phyloP scores from a whole-genome alignment of 2,329 filamentous ascomycete species.

The Colletotrichum sp. region DNA sequence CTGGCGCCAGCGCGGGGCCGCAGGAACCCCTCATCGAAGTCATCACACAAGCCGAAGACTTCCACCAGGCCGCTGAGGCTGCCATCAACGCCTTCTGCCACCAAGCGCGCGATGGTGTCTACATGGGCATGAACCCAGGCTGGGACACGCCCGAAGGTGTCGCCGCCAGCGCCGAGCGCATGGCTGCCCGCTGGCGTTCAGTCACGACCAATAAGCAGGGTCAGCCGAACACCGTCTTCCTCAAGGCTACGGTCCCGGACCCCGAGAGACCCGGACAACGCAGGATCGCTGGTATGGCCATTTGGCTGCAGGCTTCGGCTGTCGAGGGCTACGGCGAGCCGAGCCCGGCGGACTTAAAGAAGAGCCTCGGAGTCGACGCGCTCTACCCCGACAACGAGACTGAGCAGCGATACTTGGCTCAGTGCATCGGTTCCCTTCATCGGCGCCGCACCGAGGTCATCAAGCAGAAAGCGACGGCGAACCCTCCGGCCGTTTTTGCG shows the following conservation, averaged over 20 bases:
- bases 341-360: conserved; percentile 36
- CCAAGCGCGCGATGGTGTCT: conserved; percentile 56
- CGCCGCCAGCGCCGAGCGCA: conserved; percentile 35
- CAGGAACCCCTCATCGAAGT: conserved; percentile 26
- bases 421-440: conserved; percentile 49
- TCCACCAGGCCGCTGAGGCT: conserved; percentile 29
- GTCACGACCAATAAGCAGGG: conserved; percentile 46
- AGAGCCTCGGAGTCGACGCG: conserved; percentile 33
- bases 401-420: conserved; percentile 51
- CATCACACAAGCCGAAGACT: conserved; percentile 31
- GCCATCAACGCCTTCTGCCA: conserved; percentile 47
- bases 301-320: conserved; percentile 59
- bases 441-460: conserved; percentile 46
- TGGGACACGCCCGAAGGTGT: conserved; percentile 58
- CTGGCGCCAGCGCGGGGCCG: not conserved
- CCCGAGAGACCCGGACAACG: conserved; percentile 27
- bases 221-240: conserved; percentile 54
- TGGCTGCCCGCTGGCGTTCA: conserved; percentile 46
- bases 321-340: conserved; percentile 53
- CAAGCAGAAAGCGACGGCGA: conserved; percentile 44
- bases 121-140: conserved; percentile 55
- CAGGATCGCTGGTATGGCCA: conserved; percentile 55
- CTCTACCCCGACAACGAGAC: conserved; percentile 47
- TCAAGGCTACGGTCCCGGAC: conserved; percentile 56
- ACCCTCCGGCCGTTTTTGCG: conserved; percentile 51